Percentiles rank a stretch among this genome's conserved stretches.
Evolutionary conservation across 495 filamentous ascomycete genomes (phyloP).

Genomic region (Schizothecium vesticola): DNA sequence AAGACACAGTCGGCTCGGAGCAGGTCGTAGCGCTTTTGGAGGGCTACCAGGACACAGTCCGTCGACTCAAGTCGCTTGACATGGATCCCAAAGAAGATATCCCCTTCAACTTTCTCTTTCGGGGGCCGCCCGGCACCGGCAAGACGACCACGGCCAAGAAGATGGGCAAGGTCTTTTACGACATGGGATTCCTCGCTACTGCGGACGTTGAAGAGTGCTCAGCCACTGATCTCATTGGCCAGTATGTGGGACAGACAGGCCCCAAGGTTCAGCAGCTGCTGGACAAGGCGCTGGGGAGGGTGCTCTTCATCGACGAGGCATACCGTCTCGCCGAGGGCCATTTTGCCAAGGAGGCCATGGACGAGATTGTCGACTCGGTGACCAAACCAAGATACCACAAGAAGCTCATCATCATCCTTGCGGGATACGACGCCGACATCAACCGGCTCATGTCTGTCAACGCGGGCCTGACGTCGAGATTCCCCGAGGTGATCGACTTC

Average conservation of each 20-base stretch:
- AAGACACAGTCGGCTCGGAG: constrained; percentile 63
- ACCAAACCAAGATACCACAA: constrained; percentile 57
- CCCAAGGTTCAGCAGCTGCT: constrained; percentile 57
- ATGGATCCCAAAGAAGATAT: constrained; percentile 50
- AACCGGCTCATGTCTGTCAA: constrained; percentile 62
- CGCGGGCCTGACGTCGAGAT: constrained; percentile 53
- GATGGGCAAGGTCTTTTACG: constrained; percentile 70
- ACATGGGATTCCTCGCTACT: constrained; percentile 58
- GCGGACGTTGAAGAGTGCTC: constrained; percentile 55
- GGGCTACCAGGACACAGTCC: constrained; percentile 53
- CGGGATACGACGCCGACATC: constrained; percentile 68
- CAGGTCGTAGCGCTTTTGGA: constrained; percentile 53
- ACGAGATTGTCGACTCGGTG: constrained; percentile 65
- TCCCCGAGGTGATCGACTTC: constrained; percentile 56
- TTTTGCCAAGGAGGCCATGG: constrained; percentile 66
- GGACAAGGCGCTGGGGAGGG: constrained; percentile 55
- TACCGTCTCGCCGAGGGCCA: constrained; percentile 53
- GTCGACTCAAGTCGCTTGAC: constrained; percentile 49
- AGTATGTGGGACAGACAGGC: constrained; percentile 58
- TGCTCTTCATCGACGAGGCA: constrained; percentile 66
- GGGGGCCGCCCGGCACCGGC: constrained; percentile 54
- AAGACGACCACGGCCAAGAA: constrained; percentile 68
- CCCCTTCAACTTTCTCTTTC: constrained; percentile 42
- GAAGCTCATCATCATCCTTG: constrained; percentile 68
- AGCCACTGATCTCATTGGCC: constrained; percentile 56